Evolutionary conservation across 148 eudicot species (phyloP), one percentile per base, ranked within the genome.

Genomic region (Amaranthus hypochondriacus): DNA sequence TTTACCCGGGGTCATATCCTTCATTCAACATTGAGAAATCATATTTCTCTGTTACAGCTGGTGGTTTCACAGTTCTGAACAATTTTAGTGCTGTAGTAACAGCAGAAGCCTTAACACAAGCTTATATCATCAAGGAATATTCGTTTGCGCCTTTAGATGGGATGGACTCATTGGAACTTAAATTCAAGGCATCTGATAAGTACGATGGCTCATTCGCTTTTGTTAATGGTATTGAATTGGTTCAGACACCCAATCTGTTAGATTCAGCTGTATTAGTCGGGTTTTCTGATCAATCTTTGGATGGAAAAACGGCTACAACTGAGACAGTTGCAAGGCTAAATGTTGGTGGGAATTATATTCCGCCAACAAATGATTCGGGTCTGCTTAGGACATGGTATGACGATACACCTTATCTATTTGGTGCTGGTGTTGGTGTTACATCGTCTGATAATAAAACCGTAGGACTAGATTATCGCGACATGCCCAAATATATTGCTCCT

Each of bases 331-430:
- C 60, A 49, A 83, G 98, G 71, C 71, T 91, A 64, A 94, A 94
- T 57, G 96, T 92, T 0, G 98, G 98, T 0, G 98, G 98, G 12
- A 86, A 83, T 14, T 94, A 74, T 14, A 81, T 94, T 57, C 66
- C 89, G 0, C 88, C 98, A 3, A 68, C 72, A 0, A 89, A 94
- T 64, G 98, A 94, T 71, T 83, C 96, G 0, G 92, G 91, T 3
- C 77, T 94, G 39, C 78, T 77, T 21, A 74, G 98, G 10, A 87
- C 89, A 21, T 94, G 98, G 98, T 94, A 92, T 28, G 98, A 92
- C 13, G 98, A 94, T 68, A 83, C 96, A 0, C 92, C 97, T 8
- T 94, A 89, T 51, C 53, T 90, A 0, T 84, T 54, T 28, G 87
- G 92, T 0, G 89, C 83, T 0, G 81, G 81, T 0, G 50, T 48